Base-by-base conservation (phyloP, 306 rosid species). In the Morella rubra region DNA sequence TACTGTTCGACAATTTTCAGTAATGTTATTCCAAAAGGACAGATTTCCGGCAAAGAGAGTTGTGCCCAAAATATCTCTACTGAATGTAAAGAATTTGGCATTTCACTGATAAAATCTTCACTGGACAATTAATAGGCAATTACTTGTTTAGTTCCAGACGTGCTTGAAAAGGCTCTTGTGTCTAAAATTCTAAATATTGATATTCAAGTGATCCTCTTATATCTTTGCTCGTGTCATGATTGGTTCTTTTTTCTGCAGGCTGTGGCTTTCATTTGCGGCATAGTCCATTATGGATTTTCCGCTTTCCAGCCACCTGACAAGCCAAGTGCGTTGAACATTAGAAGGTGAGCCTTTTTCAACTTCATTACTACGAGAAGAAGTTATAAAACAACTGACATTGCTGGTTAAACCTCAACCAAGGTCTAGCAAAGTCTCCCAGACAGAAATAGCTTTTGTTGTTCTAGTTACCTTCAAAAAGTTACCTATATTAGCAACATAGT, bases 261-360 rank as follows among this genome's bases (percentile, higher is more conserved):
- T 46, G 91, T 92, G 66, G 97, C 97, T 54, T 89, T 90, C 76
- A 77, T 89, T 76, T 92, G 92, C 85, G 92, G 93, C 85, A 79
- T 85, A 73, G 71, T 86, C 72, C 89, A 89, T 80, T 84, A 87
- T 74, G 89, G 86, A 68, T 79, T 90, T 73, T 87, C 93, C 67
- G 86, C 81, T 72, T 77, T 90, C 83, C 88, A 46, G 69, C 90
- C 86, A 72, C 88, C 90, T 75, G 87, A 82, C 24, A 84, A 86
- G 80, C 65, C 85, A 80, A 89, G 82, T 84, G 75, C 87, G 14
- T 85, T 90, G 89, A 90, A 81, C 83, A 68, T 73, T 66, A 85
- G 89, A 85, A 95, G 97, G 98, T 92, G 81, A 84, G 87, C 51
- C 44, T 75, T 72, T 75, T 72, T 75, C 72, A 76, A 77, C 59